Base-by-base conservation (phyloP, 1,284 basidiomycete species). In the Moniliophthora roreri region DNA sequence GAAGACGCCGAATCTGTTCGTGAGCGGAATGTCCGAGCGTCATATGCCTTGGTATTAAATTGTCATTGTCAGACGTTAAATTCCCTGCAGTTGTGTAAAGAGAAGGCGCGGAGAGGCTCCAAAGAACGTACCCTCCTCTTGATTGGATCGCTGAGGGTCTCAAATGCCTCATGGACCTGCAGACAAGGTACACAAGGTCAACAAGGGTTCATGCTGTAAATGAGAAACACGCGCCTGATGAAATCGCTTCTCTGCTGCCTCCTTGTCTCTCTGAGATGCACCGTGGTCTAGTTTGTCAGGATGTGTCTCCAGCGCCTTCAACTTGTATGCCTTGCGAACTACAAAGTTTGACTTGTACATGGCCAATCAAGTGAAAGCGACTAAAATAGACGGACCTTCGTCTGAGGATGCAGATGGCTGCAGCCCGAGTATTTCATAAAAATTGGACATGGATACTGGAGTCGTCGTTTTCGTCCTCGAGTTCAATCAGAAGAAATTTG, bases 251-350 rank as follows among this genome's bases (percentile, higher is more conserved):
- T 81, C 78, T 16, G 83, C 77, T 35, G 62, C 66, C 50, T 75
- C 70, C 62, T 77, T 82, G 50, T 78, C 76, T 48, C 71, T 66
- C 32, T 74, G 70, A 37, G 67, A 73, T 4, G 78, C 76, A 20
- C 65, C 65, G 28, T 76, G 79, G 13, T 78, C 76, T 37, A 84
- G 75, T 60, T 84, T 84, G 60, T 87, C 84, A 9, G 84, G 84
- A 63, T 87, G 84, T 5, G 85, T 87, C 63, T 80, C 79, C 26
- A 87, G 69, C 8, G 78, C 83, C 54, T 76, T 79, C 56, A 75
- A 76, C 58, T 77, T 80, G 66, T 86, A 87, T 2, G 83, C 85
- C 62, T 74, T 82, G 51, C 81, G 78, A 54, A 87, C 84, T 87
- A 20, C n/a, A n/a, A n/a, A n/a, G n/a, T 32, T 32, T 6, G 28